phyloP scores from a whole-genome alignment of 2,329 filamentous ascomycete genomes.

The Orbilia ellipsospora region DNA sequence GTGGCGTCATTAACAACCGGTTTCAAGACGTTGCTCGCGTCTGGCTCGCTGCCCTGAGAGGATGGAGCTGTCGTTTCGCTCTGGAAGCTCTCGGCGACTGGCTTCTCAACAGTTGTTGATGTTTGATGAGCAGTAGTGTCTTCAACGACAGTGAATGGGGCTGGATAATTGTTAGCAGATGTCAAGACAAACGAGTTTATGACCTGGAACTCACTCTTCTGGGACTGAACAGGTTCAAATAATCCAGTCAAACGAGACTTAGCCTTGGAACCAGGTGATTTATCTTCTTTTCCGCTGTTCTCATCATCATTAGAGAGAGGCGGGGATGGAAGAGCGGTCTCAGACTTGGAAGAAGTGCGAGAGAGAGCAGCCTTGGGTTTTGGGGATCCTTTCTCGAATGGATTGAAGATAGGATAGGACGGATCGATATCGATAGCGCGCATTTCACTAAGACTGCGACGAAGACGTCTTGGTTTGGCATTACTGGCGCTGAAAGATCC shows the following conservation, averaged over 20 bases:
- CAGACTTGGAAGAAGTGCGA: conserved; percentile 26
- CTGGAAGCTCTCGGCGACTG: conserved; percentile 22
- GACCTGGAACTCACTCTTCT: conserved; percentile 32
- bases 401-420: conserved; percentile 46
- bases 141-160: conserved; percentile 48
- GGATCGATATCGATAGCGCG: conserved; percentile 26
- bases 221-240: conserved; percentile 43
- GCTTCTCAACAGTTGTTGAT: conserved; percentile 7
- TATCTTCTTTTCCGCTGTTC: conserved; percentile 41
- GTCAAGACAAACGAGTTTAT: not conserved
- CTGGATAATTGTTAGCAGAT: conserved; percentile 22
- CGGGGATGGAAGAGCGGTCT: conserved; percentile 33
- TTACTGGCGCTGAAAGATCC: not conserved
- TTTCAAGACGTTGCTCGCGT: conserved; percentile 41
- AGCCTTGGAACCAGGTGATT: conserved; percentile 40
- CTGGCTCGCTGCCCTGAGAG: conserved; percentile 25
- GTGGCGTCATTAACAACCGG: conserved; percentile 52
- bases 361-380: conserved; percentile 9
- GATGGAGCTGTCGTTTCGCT: conserved; percentile 32
- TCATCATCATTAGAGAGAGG: conserved; percentile 47
- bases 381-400: conserved; percentile 23
- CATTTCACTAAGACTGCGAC: conserved; percentile 20
- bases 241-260: conserved; percentile 49
- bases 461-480: conserved; percentile 13
- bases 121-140: conserved; percentile 17